A percentile compares a stretch with the other conserved stretches of the same genome.
phyloP scores from a whole-genome alignment of 2,329 filamentous ascomycete genomes.

The Ascochyta clinopodiicola region DNA sequence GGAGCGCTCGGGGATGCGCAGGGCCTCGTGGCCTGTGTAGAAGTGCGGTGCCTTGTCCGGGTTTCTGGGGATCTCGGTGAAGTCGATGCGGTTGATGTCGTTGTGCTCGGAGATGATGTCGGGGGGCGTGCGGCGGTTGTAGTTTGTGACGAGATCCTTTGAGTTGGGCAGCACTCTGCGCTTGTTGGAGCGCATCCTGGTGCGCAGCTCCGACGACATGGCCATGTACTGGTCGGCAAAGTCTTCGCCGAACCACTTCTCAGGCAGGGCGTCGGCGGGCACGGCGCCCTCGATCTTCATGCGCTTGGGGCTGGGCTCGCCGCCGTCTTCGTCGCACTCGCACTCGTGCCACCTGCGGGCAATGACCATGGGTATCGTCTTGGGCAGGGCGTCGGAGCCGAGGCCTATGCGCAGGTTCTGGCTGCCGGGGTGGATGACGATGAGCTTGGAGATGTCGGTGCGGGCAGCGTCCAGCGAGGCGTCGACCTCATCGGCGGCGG shows the following conservation, averaged over 20 bases:
- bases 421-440: slow-evolving; percentile 93
- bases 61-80: slow-evolving; percentile 79
- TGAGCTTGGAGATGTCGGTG: slow-evolving; percentile 82
- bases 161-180: slow-evolving; percentile 95
- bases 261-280: slow-evolving; percentile 65
- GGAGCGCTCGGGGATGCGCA: slow-evolving; percentile 88
- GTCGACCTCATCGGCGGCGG: slow-evolving; percentile 38
- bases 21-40: slow-evolving; percentile 81
- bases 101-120: slow-evolving; percentile 94
- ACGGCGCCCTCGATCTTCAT: slow-evolving; percentile 68
- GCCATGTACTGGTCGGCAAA: slow-evolving; percentile 71
- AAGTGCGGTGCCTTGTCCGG: slow-evolving; percentile 70
- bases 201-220: slow-evolving; percentile 85
- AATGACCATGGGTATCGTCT: slow-evolving; percentile 91
- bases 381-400: slow-evolving; percentile 93
- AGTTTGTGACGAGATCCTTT: slow-evolving; percentile 93
- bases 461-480: slow-evolving; percentile 33
- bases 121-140: slow-evolving; percentile 82
- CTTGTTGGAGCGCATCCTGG: slow-evolving; percentile 92
- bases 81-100: slow-evolving; percentile 90
- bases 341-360: slow-evolving; percentile 78
- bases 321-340: slow-evolving; percentile 83
- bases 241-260: slow-evolving; percentile 89
- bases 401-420: slow-evolving; percentile 94
- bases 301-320: slow-evolving; percentile 76